Evolutionary conservation across 2,329 filamentous ascomycete genomes (phyloP), one percentile per base, ranked within the genome.

Genomic region (Cytospora paraplurivora): DNA sequence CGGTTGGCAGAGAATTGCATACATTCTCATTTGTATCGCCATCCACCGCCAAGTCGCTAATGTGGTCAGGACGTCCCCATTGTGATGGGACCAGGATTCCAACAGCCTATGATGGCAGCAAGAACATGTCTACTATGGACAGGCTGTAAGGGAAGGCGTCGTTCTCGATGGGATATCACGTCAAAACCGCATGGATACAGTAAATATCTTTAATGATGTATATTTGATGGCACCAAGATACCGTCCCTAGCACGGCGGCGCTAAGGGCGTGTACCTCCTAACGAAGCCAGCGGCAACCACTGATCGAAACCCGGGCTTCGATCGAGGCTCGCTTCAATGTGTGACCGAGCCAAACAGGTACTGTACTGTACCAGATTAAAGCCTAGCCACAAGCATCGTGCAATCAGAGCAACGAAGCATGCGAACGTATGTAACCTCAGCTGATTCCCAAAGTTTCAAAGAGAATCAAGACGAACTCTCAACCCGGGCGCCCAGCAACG

Each of bases 401-500:
- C 17, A n/a, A 19, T n/a, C 17, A 47, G n/a, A 47, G 13, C 17
- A 44, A 17, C 11, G 44, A 47, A 7, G 44, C 6, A 47, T 17
- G 44, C 44, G 44, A 47, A 47, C 15, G 27, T 55, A 66, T 72
- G 70, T 72, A 66, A 70, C 71, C 71, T 68, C 71, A 72, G 69
- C 71, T 72, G 71, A 72, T 72, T 72, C 71, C 71, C 70, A 64
- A 63, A 67, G 56, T 67, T 63, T 72, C 71, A 65, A 62, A 13
- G 66, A 71, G 67, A 68, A 62, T 64, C 71, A 72, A 72, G 69
- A 72, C 69, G 71, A 67, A 66, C 69, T 71, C 67, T 72, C 67
- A 58, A 68, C 65, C 65, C 69, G 70, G 71, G 71, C 67, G 71
- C 71, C 71, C 71, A 72, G 71, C 69, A 72, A 72, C 71, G 71